Conservation (phyloP, 139 green algal species). For the Haematococcus sp. region DNA sequence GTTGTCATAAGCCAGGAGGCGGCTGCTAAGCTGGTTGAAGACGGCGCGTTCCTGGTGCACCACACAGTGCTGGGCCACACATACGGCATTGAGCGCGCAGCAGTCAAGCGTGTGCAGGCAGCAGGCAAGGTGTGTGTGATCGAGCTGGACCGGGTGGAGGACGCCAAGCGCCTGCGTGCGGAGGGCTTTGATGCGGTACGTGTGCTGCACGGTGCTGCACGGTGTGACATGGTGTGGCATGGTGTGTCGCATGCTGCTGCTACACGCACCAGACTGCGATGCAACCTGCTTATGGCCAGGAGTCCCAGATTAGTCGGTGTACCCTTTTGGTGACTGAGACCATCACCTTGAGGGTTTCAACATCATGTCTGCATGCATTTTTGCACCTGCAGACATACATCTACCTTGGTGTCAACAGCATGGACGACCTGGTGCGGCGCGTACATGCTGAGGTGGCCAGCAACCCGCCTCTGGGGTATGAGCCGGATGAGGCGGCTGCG, state of each 20-base stretch:
- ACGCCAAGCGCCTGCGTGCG: conserved; percentile 35
- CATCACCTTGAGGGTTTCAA: no score
- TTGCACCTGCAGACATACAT: conserved; percentile 28
- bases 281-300: no score
- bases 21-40: conserved; percentile 21
- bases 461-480: conserved; percentile 58
- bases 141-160: conserved; percentile 60
- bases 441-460: conserved; percentile 26
- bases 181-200: conserved; percentile 42
- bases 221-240: no score
- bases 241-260: no score
- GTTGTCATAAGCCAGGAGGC: conserved; percentile 33
- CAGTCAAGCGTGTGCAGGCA: conserved; percentile 47
- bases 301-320: no score
- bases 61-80: conserved; percentile 37
- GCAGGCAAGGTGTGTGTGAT: conserved; percentile 50
- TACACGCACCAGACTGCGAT: no score
- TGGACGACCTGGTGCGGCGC: conserved; percentile 23
- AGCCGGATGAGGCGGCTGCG: conserved; percentile 49
- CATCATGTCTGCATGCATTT: no score
- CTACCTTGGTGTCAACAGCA: conserved; percentile 33
- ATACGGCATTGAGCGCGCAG: conserved; percentile 49
- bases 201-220: no score
- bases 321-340: no score
- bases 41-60: conserved; percentile 33